Base-by-base conservation (phyloP, 768 basidiomycete species). In the Kwoniella botswanensis region DNA sequence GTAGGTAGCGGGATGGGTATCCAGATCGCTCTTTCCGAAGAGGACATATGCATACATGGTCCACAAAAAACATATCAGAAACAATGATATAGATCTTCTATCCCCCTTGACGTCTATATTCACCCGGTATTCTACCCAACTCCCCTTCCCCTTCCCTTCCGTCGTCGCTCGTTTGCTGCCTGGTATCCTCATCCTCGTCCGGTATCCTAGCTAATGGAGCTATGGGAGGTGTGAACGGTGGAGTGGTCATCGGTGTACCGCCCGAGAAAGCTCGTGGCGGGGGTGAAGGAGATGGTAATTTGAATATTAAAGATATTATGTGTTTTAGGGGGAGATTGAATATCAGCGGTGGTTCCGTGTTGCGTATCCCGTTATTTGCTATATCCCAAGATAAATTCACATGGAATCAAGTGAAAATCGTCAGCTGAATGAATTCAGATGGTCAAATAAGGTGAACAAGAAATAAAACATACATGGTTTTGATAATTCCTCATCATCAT, bases 331-430 rank as follows among this genome's bases (percentile, higher is more conserved):
- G 66, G 18, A 80, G 63, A 21, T 71, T 74, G 52, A 74, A 74
- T 18, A 80, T 74, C 5, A 74, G 67, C 18, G 79, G 79, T 18
- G 79, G 77, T 71, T 76, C 77, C 22, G 67, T 29, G 55, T 70
- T 54, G 43, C 74, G 21, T 58, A 67, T 58, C 17, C 35, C 12
- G 24, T n/a, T n/a, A 41, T 62, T 41, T 54, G 43, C 41, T 41
- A 24, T 55, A 55, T 21, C 4, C 1, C 35, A 41, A 57, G 46
- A 35, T 35, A 9, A 7, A 35, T 7, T 35, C 35, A 35, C 35
- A 35, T 35, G 56, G 18, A 61, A 57, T 15, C 63, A 46, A 21
- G 52, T 42, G 9, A 52, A 21, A 1, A 54, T 15, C 1, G 52
- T 26, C 62, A 67, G 50, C 29, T 35, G 35, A 5, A 35, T 35